Evolutionary conservation across 148 eudicot species (phyloP), one percentile per base, ranked within the genome.

Genomic region (Chenopodium suecicum): DNA sequence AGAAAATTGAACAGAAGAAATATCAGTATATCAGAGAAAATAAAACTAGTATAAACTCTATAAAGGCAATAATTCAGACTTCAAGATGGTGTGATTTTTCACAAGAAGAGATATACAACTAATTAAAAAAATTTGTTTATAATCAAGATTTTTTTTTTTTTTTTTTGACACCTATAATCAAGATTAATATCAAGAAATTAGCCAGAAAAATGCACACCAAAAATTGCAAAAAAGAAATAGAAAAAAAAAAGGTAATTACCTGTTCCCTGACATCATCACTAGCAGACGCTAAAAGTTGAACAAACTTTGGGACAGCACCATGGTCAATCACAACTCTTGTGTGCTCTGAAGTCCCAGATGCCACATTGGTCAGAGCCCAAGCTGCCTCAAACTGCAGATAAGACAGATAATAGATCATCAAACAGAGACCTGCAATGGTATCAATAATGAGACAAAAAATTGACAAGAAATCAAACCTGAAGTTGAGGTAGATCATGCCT

Each of bases 181-280:
- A 34, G 12, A 44, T 27, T 37, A 75, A 48, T 20, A 37, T 31
- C 32, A 66, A 79, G 73, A 31, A 32, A 2, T 66, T 46, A 1
- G 48, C 62, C 16, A 70, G n/a, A 60, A 50, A 52, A 46, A 11
- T 50, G n/a, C 44, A 58, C 3, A 41, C 7, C 44, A 41, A 41
- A 34, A 34, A 34, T 34, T 34, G 41, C 37, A 31, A 54, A 22
- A 17, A 67, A 9, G 2, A 67, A 41, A 56, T 34, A 1, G 44
- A 27, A 64, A 47, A 7, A 27, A 27, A 2, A 37, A 41, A 50
- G 37, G 74, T 11, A n/a, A 20, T 37, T 83, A 92, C 98, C 98
- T 94, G 97, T 81, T 91, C 94, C n/a, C 97, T 89, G 78, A 94
- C 97, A 91, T 94, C 97, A 85, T 92, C 97, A 86, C 98, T 94